phyloP scores from a whole-genome alignment of 345 rosid species.

The Turritis glabra region DNA sequence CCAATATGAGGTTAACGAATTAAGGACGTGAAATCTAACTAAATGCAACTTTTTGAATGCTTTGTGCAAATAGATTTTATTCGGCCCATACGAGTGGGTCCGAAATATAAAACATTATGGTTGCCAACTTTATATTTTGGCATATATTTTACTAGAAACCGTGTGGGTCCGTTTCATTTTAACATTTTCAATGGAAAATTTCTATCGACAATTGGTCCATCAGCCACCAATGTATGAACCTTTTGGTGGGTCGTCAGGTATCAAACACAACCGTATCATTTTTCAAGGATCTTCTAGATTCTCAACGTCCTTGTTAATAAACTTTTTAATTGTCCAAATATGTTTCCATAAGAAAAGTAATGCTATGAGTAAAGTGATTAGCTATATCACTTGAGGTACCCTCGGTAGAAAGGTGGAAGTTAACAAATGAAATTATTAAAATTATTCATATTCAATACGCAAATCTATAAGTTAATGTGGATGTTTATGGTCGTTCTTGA shows the following conservation, averaged over 20 bases:
- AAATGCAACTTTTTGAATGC: constrained; percentile 17
- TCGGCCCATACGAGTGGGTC: constrained; percentile 8
- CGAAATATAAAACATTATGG: not conserved
- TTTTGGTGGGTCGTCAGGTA: constrained; percentile 30
- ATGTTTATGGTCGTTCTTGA: not conserved
- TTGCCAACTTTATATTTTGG: not conserved
- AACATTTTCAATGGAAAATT: not conserved
- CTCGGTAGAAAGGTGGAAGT: not conserved
- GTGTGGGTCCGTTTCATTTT: constrained; percentile 25
- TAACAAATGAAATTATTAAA: not conserved
- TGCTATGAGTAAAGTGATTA: not conserved
- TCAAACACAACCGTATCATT: not conserved
- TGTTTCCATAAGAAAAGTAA: not conserved
- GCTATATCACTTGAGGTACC: not conserved
- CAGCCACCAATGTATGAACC: constrained; percentile 15
- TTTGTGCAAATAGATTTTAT: constrained; percentile 19
- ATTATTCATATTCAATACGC: not conserved
- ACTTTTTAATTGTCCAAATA: not conserved
- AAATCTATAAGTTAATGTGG: not conserved
- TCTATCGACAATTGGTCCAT: constrained; percentile 7
- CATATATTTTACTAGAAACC: constrained; percentile 22
- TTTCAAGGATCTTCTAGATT: not conserved
- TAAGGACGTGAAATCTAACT: not conserved
- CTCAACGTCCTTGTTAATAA: not conserved
- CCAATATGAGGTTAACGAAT: not conserved